Percentiles rank a stretch among this genome's conserved stretches.
phyloP scores from a whole-genome alignment of 768 basidiomycete species.

The Lactarius psammicola region DNA sequence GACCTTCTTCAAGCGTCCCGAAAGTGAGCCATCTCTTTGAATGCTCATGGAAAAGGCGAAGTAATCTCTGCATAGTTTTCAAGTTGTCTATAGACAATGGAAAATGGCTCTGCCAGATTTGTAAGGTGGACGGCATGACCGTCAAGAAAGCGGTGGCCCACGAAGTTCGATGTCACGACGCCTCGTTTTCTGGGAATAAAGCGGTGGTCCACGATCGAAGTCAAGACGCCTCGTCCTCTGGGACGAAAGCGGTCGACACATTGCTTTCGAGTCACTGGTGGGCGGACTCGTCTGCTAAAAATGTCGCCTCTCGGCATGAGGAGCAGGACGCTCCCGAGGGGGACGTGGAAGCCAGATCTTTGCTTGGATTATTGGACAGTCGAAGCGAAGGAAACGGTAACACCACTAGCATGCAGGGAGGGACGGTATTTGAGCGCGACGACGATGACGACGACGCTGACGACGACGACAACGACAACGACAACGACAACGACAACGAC shows the following conservation, averaged over 20 bases:
- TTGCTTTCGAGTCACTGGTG: constrained; percentile 13
- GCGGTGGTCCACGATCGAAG: too few relatives aligned
- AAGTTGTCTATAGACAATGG: constrained; percentile 20
- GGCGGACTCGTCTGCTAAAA: constrained; percentile 21
- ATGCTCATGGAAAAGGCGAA: neutral
- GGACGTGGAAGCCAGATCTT: constrained; percentile 20
- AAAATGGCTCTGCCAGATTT: constrained; percentile 38
- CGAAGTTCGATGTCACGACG: constrained; percentile 30
- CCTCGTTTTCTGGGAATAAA: neutral
- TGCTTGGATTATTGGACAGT: constrained; percentile 24
- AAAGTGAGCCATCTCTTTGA: neutral
- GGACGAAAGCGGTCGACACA: neutral
- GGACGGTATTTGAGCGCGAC: neutral
- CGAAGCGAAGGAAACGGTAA: constrained; percentile 15
- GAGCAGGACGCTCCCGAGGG: constrained; percentile 24
- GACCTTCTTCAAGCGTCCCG: constrained; percentile 2
- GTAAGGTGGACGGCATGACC: constrained; percentile 33
- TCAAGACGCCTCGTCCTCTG: constrained; percentile 1
- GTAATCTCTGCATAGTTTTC: constrained; percentile 29
- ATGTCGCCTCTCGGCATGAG: constrained; percentile 15
- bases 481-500: neutral
- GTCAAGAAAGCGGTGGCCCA: constrained; percentile 36
- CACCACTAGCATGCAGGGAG: constrained; percentile 20
- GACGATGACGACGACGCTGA: too few relatives aligned
- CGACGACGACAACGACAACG: too few relatives aligned